Conservation (phyloP, 2,329 filamentous ascomycete species). For the Gyromitra esculenta region DNA sequence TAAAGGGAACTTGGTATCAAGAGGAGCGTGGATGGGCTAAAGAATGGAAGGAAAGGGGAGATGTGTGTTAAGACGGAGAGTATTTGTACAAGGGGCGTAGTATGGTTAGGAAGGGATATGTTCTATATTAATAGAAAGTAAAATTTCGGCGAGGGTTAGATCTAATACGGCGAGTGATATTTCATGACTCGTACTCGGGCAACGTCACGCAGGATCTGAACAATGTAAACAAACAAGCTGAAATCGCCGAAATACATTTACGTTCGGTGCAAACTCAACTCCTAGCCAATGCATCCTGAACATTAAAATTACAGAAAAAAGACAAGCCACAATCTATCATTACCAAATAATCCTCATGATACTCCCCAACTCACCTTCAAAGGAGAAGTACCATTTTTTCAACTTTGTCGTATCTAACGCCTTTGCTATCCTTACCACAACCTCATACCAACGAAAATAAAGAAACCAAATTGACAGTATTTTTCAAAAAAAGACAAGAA, state of each 20-base stretch:
- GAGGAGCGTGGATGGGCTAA: too few species aligned
- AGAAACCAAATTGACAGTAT: background rate
- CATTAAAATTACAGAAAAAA: slow-evolving; percentile 22
- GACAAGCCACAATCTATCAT: slow-evolving; percentile 32
- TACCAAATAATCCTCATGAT: background rate
- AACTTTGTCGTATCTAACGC: slow-evolving; percentile 18
- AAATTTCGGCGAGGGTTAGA: too few species aligned
- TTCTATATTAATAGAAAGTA: too few species aligned
- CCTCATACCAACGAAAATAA: background rate
- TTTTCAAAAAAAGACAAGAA: slow-evolving; percentile 11
- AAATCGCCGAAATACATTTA: background rate
- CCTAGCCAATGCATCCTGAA: slow-evolving; percentile 26
- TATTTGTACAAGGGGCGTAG: too few species aligned
- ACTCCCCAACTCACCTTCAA: background rate
- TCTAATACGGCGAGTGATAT: too few species aligned
- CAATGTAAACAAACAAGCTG: too few species aligned
- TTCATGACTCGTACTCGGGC: too few species aligned
- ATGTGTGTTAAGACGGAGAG: too few species aligned
- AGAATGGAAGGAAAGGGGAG: too few species aligned
- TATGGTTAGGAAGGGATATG: too few species aligned
- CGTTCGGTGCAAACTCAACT: slow-evolving; percentile 20
- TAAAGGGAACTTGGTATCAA: too few species aligned
- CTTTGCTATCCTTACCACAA: background rate
- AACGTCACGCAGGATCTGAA: too few species aligned
- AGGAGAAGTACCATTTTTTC: background rate